Percentiles rank a stretch among this genome's conserved stretches.
Evolutionary conservation across 148 eudicot species (phyloP).

Genomic region (Persicaria maculosa): DNA sequence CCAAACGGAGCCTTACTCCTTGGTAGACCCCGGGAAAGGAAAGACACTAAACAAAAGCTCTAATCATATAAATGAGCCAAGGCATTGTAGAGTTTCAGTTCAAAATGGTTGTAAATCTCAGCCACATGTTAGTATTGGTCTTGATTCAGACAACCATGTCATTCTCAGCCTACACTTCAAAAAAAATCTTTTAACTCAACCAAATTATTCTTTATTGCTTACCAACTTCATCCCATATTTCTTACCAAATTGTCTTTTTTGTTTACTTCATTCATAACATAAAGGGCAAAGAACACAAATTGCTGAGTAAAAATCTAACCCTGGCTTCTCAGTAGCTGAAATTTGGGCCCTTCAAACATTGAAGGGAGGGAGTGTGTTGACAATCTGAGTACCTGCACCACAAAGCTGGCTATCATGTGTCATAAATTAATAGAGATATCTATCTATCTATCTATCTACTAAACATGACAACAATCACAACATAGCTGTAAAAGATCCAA

Average conservation of each 20-base stretch:
- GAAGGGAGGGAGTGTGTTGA: background rate
- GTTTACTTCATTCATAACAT: background rate
- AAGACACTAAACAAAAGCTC: background rate
- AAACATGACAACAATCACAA: slow-evolving; percentile 4
- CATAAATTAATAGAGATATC: background rate
- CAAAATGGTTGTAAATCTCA: background rate
- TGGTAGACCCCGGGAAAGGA: slow-evolving; percentile 7
- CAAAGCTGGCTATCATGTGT: slow-evolving; percentile 14
- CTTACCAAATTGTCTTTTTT: background rate
- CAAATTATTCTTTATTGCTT: background rate
- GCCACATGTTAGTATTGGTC: background rate
- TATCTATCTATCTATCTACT: background rate
- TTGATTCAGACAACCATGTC: slow-evolving; percentile 6
- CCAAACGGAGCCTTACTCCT: background rate
- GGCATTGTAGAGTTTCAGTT: background rate
- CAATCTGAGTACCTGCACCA: slow-evolving; percentile 5
- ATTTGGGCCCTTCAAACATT: background rate
- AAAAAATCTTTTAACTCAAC: background rate
- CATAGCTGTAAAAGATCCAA: slow-evolving; percentile 8
- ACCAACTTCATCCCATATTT: background rate
- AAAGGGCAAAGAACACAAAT: background rate
- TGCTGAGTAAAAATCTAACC: background rate
- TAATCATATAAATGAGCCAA: background rate
- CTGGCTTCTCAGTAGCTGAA: background rate
- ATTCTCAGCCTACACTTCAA: slow-evolving; percentile 1